Base-by-base conservation (phyloP, 306 rosid genomes). In the Cucumis hystrix region DNA sequence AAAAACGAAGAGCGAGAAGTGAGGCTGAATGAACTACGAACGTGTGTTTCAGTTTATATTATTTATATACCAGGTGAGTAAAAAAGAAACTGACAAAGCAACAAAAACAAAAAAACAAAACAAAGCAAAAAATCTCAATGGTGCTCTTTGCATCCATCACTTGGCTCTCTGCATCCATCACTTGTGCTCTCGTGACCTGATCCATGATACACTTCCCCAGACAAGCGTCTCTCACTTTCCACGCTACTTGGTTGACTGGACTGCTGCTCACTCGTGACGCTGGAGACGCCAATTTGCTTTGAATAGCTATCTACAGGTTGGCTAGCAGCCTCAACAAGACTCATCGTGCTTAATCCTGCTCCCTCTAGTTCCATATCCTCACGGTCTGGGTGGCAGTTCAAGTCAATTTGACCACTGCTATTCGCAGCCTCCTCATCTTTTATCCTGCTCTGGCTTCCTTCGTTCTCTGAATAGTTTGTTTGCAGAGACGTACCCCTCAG, bases 361-460 rank as follows among this genome's bases (percentile, higher is more conserved):
- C 73, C 84, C 56, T 85, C 93, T 45, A 80, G 35, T 77, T 77
- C 86, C 82, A 77, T 82, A 65, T 86, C 93, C 5, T 87, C 92
- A 0, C 90, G 98, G 71, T 84, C 82, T 4, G 98, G 97, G 79
- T 89, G 80, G 33, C 83, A 85, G 75, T 95, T 95, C 84, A 95
- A 83, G 82, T 95, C 99, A 61, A 95, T 92, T 78, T 88, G 86
- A 76, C 91, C 94, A 10, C 84, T 80, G 47, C 86, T 85, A 17
- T 83, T 79, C 73, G 87, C 93, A 12, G 79, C 86, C 14, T 55
- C 89, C 75, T 85, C 91, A 41, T 66, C 74, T 84, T 82, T 80
- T 56, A 43, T 74, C 83, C 63, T 74, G 74, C 79, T 81, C 70
- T 61, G 78, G 72, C 83, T 85, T 23, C 55, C 84, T 65, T 84